These are phyloP conservation scores for Casuarina cunninghamiana DNA, from an alignment of 306 rosid genomes.

Conservation along the genomic window DNA sequence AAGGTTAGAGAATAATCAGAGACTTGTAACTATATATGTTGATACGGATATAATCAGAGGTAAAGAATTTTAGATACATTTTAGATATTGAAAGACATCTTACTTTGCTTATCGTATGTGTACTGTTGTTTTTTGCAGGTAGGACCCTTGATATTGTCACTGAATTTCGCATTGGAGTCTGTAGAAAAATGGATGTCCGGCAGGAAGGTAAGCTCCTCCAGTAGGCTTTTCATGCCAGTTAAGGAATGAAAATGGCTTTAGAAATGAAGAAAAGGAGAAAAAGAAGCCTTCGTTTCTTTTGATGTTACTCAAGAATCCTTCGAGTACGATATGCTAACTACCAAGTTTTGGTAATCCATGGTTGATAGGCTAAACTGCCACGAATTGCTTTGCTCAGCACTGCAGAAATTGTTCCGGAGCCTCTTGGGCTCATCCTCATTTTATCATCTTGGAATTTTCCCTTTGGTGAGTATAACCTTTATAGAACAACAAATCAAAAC, in stretches of 20 bases:
- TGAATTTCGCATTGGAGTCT: conserved; percentile 40
- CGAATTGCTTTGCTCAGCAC: conserved; percentile 52
- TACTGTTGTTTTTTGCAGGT: conserved; percentile 37
- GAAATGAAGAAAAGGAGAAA: neutral
- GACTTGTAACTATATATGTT: too few relatives aligned
- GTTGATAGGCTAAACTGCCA: conserved; percentile 63
- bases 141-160: conserved; percentile 49
- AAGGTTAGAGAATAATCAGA: neutral
- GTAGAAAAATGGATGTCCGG: conserved; percentile 61
- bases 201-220: conserved; percentile 45
- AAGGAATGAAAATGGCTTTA: neutral
- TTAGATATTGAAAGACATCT: neutral
- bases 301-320: neutral
- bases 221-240: neutral
- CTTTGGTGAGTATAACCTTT: conserved; percentile 50
- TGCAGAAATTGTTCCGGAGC: conserved; percentile 73
- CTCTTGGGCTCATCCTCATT: conserved; percentile 75
- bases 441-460: conserved; percentile 87
- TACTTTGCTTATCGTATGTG: neutral
- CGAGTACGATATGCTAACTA: neutral
- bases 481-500: neutral
- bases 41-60: neutral
- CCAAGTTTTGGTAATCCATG: neutral
- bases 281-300: neutral
- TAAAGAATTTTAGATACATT: too few relatives aligned